Percentiles rank a stretch among this genome's conserved stretches.
These are phyloP conservation scores for Kodamaea suecica DNA, from an alignment of 1,139 yeast genomes.

Conservation along the genomic window DNA sequence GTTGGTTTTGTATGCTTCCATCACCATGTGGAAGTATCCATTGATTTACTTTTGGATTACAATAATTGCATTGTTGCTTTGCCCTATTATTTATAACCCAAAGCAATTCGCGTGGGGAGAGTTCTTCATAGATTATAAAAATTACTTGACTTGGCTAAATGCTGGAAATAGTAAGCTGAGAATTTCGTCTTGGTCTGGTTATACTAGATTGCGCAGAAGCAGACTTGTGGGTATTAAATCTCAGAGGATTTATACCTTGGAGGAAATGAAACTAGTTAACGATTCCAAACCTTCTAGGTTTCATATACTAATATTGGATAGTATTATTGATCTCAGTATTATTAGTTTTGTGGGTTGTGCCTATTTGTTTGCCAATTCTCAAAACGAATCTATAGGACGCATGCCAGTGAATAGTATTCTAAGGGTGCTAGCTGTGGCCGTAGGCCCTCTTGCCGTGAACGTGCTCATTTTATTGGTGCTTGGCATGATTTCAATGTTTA, in stretches of 20 bases:
- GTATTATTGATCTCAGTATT: constrained; percentile 28
- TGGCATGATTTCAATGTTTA: constrained; percentile 38
- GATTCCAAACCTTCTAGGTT: constrained; percentile 40
- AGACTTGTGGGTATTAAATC: constrained; percentile 44
- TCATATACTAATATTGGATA: constrained; percentile 31
- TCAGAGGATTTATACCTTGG: constrained; percentile 18
- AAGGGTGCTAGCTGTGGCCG: constrained; percentile 41
- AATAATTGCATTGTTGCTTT: constrained; percentile 39
- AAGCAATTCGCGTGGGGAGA: constrained; percentile 50
- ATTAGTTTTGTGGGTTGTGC: constrained; percentile 34
- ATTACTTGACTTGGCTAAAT: constrained; percentile 42
- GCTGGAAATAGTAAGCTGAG: constrained; percentile 37
- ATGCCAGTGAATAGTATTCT: constrained; percentile 31
- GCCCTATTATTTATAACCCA: constrained; percentile 53
- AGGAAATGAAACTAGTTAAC: constrained; percentile 25
- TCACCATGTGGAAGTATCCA: constrained; percentile 47
- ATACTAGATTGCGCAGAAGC: constrained; percentile 37
- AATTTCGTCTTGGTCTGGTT: constrained; percentile 40
- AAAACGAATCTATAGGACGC: constrained; percentile 31
- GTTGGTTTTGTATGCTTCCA: constrained; percentile 40
- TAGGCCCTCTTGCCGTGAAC: constrained; percentile 50
- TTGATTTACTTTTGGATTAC: constrained; percentile 52
- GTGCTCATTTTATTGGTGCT: constrained; percentile 33
- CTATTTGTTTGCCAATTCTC: constrained; percentile 45
- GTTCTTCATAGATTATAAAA: constrained; percentile 46